Evolutionary conservation across 2,329 filamentous ascomycete genomes (phyloP), one percentile per base, ranked within the genome.

Genomic region (Pezicula carpinea): DNA sequence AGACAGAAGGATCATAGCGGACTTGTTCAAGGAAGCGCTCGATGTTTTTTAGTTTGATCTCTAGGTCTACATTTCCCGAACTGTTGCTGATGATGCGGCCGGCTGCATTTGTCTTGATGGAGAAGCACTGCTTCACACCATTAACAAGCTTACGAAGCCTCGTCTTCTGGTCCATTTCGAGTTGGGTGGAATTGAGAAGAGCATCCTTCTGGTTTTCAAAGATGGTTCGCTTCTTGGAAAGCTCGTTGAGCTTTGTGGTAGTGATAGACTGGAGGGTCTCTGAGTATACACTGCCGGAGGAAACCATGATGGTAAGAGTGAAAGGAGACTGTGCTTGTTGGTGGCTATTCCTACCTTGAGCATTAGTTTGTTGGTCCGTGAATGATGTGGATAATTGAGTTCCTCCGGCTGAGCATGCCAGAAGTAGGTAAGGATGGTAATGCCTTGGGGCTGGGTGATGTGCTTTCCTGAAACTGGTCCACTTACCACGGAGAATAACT

Each of bases 181-280:
- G 49, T 4, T 53, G 50, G 32, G 66, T 53, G 7, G 49, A 47
- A 38, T 59, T 52, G 21, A 73, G 52, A 4, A 76, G 65, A 2
- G 65, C 56, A 4, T 61, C 51, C 53, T 78, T 78, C 33, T 67
- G 69, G 29, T 63, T 59, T 44, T 76, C 69, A 54, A 77, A 82
- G 3, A 70, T 60, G 0, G 62, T 61, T 21, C 73, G 75, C 50
- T 78, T 72, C 53, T 74, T 75, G 22, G 70, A 67, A 6, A 82
- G 69, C 54, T 82, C 76, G n/a, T 66, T 66, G 49, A 82, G 73
- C 56, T 82, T 82, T 48, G 74, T 76, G 33, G 66, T 65, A 17
- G 75, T 80, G 58, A 80, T 76, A 29, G 73, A 72, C 44, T 74
- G 70, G 22, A 80, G 70, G 13, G 76, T 78, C 46, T 76, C 67